Conservation (phyloP, 768 basidiomycete species). For the Hemileccinum rubropunctum region DNA sequence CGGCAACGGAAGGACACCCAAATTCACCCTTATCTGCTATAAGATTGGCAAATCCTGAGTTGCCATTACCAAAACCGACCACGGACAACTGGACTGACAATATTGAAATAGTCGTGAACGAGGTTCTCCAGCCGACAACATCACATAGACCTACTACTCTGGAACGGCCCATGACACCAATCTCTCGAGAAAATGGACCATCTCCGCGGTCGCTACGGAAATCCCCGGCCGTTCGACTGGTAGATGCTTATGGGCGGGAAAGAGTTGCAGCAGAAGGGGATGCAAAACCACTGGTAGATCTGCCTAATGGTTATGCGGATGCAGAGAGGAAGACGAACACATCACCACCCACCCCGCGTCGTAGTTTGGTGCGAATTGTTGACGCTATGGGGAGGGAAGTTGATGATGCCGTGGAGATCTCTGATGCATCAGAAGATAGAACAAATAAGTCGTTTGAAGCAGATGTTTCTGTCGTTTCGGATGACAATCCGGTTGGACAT, state of each 20-base stretch:
- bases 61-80: slow-evolving; percentile 8
- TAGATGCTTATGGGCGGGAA: slow-evolving; percentile 70
- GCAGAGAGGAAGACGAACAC: slow-evolving; percentile 11
- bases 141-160: slow-evolving; percentile 18
- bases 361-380: slow-evolving; percentile 53
- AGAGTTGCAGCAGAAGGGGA: slow-evolving; percentile 19
- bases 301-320: slow-evolving; percentile 17
- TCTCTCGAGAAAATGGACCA: slow-evolving; percentile 21
- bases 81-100: slow-evolving; percentile 7
- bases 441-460: slow-evolving; percentile 18
- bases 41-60: slow-evolving; percentile 21
- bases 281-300: neutral
- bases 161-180: slow-evolving; percentile 24
- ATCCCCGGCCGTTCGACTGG: slow-evolving; percentile 55
- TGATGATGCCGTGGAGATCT: slow-evolving; percentile 34
- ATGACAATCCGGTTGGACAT: slow-evolving; percentile 31
- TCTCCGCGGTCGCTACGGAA: slow-evolving; percentile 41
- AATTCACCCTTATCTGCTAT: slow-evolving; percentile 29
- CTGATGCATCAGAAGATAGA: slow-evolving; percentile 25
- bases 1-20: slow-evolving; percentile 27
- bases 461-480: slow-evolving; percentile 21
- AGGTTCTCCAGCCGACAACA: neutral
- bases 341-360: slow-evolving; percentile 23
- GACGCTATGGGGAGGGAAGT: slow-evolving; percentile 70
- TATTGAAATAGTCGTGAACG: slow-evolving; percentile 5